phyloP scores from a whole-genome alignment of 805 yeast genomes.

The Candida cerambycidarum region DNA sequence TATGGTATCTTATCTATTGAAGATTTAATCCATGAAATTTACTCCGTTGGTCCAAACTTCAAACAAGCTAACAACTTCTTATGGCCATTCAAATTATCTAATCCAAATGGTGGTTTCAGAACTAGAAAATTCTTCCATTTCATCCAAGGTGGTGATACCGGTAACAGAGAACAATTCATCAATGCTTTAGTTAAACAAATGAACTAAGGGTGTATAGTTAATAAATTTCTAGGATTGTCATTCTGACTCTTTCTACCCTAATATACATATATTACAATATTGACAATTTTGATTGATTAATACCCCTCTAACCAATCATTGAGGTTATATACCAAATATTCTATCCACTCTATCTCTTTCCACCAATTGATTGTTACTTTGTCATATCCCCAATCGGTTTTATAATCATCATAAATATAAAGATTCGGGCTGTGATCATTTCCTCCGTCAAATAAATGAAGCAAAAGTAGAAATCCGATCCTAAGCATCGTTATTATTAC shows the following conservation, averaged over 20 bases:
- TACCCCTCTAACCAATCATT: constrained; percentile 16
- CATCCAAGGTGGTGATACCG: constrained; percentile 97
- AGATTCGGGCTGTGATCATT: not conserved
- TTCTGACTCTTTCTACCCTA: not conserved
- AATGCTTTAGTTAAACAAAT: constrained; percentile 91
- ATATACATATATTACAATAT: constrained; percentile 1
- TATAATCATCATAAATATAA: constrained; percentile 15
- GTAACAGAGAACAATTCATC: constrained; percentile 96
- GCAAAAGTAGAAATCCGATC: constrained; percentile 11
- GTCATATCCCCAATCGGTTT: constrained; percentile 6
- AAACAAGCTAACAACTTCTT: constrained; percentile 97
- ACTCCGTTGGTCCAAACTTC: constrained; percentile 97
- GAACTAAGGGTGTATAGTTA: constrained; percentile 55
- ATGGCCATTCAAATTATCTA: constrained; percentile 96
- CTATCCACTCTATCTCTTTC: constrained; percentile 33
- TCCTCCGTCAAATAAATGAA: constrained; percentile 1
- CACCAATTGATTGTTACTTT: constrained; percentile 24
- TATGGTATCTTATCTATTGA: constrained; percentile 90
- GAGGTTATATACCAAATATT: constrained; percentile 22
- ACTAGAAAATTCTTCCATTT: constrained; percentile 96
- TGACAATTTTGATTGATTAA: not conserved
- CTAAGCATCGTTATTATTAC: constrained; percentile 20
- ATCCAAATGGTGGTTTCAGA: constrained; percentile 98
- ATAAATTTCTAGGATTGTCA: not conserved
- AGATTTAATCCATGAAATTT: constrained; percentile 94